A percentile compares a stretch with the other conserved stretches of the same genome.
phyloP scores from a whole-genome alignment of 2,329 filamentous ascomycete species.

The Samsoniella hepiali region DNA sequence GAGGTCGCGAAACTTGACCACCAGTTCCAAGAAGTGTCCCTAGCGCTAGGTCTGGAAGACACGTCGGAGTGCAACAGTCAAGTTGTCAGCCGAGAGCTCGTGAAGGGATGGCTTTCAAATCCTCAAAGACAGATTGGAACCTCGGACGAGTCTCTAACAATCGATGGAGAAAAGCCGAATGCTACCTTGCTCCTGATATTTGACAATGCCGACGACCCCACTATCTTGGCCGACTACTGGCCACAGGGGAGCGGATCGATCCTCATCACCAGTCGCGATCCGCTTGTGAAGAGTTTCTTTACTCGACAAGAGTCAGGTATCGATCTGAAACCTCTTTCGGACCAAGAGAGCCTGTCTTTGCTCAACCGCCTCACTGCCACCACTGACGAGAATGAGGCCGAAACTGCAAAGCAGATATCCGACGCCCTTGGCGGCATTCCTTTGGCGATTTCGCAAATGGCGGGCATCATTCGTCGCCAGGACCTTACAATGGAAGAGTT shows the following conservation, averaged over 20 bases:
- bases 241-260: constrained; percentile 15
- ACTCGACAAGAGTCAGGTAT: constrained; percentile 8
- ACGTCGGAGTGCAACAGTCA: constrained; percentile 15
- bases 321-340: constrained; percentile 5
- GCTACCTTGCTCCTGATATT: constrained; percentile 19
- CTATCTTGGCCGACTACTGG: constrained; percentile 16
- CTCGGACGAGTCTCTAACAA: neutral
- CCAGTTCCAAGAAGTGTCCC: constrained; percentile 12
- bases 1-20: constrained; percentile 16
- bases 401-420: neutral
- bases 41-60: constrained; percentile 15
- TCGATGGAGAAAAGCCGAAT: neutral
- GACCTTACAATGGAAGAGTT: constrained; percentile 12
- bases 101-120: constrained; percentile 15
- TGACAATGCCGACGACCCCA: constrained; percentile 18
- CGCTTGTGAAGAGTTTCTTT: constrained; percentile 8
- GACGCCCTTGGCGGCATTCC: constrained; percentile 15
- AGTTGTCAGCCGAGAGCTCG: constrained; percentile 12
- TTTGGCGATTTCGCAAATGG: constrained; percentile 18
- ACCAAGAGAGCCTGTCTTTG: constrained; percentile 1
- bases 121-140: neutral
- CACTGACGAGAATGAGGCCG: neutral
- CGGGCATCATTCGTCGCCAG: constrained; percentile 17
- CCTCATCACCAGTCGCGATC: constrained; percentile 18
- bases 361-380: neutral